Conservation (phyloP, 148 eudicot genomes). For the Gaultheria prostrata region DNA sequence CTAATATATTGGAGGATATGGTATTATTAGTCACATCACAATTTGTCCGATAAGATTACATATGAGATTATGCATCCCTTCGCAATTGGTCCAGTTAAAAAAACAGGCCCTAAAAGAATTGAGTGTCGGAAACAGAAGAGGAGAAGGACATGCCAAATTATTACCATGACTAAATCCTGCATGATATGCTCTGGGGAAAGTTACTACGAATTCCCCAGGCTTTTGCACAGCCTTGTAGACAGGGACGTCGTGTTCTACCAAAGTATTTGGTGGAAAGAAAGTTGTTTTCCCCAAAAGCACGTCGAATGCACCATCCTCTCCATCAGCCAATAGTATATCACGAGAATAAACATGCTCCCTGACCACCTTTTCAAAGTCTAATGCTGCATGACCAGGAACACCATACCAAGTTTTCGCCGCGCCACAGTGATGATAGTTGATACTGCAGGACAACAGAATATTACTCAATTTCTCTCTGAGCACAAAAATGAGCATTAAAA, state of each 20-base stretch:
- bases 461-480: slow-evolving; percentile 7
- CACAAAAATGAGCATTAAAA: background rate
- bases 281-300: slow-evolving; percentile 93
- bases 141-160: slow-evolving; percentile 14
- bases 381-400: slow-evolving; percentile 88
- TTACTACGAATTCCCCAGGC: slow-evolving; percentile 85
- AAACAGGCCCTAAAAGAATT: background rate
- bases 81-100: background rate
- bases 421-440: slow-evolving; percentile 97
- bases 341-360: slow-evolving; percentile 69
- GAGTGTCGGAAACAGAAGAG: background rate
- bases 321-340: slow-evolving; percentile 69
- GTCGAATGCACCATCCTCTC: slow-evolving; percentile 96
- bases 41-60: background rate
- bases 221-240: slow-evolving; percentile 97
- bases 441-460: slow-evolving; percentile 46
- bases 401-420: slow-evolving; percentile 99
- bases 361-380: slow-evolving; percentile 89
- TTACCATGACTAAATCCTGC: slow-evolving; percentile 99
- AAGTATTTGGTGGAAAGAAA: slow-evolving; percentile 85
- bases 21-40: background rate
- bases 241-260: slow-evolving; percentile 74
- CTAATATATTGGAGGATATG: background rate
- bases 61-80: no score
- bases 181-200: slow-evolving; percentile 98